These are phyloP conservation scores for Echinochloa phyllopogon DNA, from an alignment of 176 grass and related monocot species.

Conservation along the genomic window DNA sequence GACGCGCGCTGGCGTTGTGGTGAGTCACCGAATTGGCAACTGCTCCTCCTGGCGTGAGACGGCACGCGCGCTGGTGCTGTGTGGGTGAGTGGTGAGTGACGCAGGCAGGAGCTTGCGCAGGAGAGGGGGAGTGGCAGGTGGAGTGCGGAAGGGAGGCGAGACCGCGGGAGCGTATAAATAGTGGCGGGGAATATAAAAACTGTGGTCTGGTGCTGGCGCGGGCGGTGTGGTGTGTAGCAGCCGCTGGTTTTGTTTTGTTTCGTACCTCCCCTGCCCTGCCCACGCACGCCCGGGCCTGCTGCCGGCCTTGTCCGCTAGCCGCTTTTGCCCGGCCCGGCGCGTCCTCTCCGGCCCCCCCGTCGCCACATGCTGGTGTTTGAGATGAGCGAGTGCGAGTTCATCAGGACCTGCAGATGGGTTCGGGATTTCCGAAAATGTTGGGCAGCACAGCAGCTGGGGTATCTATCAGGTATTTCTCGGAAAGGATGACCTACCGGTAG, in stretches of 20 bases:
- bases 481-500: background rate
- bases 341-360: background rate
- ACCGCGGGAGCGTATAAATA: conserved; percentile 3
- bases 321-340: background rate
- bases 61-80: background rate
- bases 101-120: background rate
- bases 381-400: background rate
- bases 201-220: conserved; percentile 19
- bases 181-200: conserved; percentile 40
- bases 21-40: background rate
- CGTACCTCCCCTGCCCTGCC: background rate
- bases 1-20: background rate
- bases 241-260: conserved; percentile 37
- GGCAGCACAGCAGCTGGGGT: background rate
- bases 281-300: background rate
- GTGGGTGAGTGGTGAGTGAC: background rate
- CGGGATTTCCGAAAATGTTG: background rate
- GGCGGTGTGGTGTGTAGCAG: conserved; percentile 26
- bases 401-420: background rate
- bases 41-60: background rate
- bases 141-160: background rate
- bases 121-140: background rate
- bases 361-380: no score
- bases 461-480: background rate
- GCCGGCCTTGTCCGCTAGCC: background rate